Percentiles rank a stretch among this genome's conserved stretches.
These are phyloP conservation scores for Tolypocladium sp. DNA, from an alignment of 2,329 filamentous ascomycete genomes.

Conservation along the genomic window DNA sequence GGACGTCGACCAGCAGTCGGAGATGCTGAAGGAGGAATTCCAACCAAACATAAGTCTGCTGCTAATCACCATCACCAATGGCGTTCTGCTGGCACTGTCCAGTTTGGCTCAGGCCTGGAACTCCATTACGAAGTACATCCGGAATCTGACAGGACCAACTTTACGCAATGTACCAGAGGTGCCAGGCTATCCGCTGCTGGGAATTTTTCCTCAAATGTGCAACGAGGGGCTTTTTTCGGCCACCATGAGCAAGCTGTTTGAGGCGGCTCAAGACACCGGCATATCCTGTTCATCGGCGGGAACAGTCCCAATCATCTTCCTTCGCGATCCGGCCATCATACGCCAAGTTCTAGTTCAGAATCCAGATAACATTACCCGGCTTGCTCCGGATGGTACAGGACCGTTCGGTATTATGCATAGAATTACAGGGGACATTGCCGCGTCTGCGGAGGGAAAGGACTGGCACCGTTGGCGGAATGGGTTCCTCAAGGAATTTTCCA, in stretches of 20 bases:
- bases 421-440: constrained; percentile 1
- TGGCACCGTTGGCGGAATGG: constrained; percentile 4
- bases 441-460: constrained; percentile 1
- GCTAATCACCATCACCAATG: no score
- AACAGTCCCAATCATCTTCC: neutral
- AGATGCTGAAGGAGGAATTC: no score
- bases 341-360: constrained; percentile 1
- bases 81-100: no score
- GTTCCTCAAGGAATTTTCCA: constrained; percentile 1
- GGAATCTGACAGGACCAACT: no score
- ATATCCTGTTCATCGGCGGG: neutral
- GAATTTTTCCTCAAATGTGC: constrained; percentile 2
- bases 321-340: constrained; percentile 2
- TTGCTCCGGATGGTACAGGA: neutral
- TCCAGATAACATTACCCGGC: neutral
- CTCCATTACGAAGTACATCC: no score
- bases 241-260: neutral
- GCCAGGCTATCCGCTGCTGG: neutral
- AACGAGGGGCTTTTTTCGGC: neutral
- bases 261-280: neutral
- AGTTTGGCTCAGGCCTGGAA: no score
- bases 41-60: no score
- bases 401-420: constrained; percentile 1
- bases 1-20: no score
- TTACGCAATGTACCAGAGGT: neutral